phyloP scores from a whole-genome alignment of 148 eudicot genomes.

The Oxyria digyna region DNA sequence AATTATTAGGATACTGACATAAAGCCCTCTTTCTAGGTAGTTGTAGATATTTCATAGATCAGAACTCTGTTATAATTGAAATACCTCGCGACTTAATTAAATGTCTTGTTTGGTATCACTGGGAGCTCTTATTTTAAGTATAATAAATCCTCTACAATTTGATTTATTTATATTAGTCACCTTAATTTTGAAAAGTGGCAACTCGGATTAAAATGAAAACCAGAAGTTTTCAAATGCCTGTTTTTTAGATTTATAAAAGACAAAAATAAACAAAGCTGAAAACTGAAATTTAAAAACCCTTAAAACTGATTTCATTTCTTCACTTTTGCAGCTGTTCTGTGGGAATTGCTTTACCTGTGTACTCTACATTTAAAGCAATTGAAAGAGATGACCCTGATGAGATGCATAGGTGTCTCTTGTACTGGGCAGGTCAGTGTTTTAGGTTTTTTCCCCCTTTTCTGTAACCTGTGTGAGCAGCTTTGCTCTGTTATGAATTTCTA shows the following conservation, averaged over 20 bases:
- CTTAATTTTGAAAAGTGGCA: background rate
- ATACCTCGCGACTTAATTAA: too few relatives aligned
- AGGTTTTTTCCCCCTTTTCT: conserved; percentile 3
- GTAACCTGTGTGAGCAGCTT: background rate
- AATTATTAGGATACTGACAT: background rate
- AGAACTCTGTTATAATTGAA: background rate
- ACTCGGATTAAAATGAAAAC: background rate
- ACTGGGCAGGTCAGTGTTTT: conserved; percentile 83
- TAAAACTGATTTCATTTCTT: background rate
- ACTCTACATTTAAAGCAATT: conserved; percentile 81
- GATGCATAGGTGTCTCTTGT: conserved; percentile 70
- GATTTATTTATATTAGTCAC: background rate
- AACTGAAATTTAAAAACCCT: background rate
- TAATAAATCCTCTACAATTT: background rate
- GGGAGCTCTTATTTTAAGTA: background rate
- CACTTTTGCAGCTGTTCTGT: conserved; percentile 44
- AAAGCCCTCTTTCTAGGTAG: background rate
- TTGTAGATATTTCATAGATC: background rate
- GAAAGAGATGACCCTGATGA: conserved; percentile 62
- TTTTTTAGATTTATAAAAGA: background rate
- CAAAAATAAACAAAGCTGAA: background rate
- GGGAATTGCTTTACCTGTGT: conserved; percentile 65
- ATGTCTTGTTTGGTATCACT: background rate
- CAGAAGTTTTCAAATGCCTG: background rate
- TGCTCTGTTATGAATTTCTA: background rate